Evolutionary conservation across 1,284 basidiomycete genomes (phyloP).

Genomic region (Gastroboletus turbinatus): DNA sequence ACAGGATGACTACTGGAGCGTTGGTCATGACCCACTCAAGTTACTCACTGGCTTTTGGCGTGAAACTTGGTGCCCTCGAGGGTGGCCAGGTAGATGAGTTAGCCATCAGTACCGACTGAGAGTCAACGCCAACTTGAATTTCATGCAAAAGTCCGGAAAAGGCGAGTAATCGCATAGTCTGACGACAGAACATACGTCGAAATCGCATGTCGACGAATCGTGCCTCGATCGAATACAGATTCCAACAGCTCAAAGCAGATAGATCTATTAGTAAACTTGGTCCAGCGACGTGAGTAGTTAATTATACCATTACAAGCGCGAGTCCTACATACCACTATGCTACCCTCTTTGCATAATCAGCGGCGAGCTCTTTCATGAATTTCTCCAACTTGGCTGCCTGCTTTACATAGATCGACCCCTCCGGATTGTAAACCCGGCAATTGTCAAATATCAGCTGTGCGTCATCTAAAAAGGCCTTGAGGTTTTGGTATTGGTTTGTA

Average conservation of each 20-base stretch:
- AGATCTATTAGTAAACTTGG: not conserved
- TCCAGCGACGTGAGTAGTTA: not conserved
- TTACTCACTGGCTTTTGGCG: not conserved
- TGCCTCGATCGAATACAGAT: not conserved
- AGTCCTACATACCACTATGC: slow-evolving; percentile 9
- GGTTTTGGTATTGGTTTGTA: slow-evolving; percentile 71
- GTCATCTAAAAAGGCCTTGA: slow-evolving; percentile 82
- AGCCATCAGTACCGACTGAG: too few relatives aligned
- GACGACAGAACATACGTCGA: not conserved
- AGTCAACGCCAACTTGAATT: not conserved
- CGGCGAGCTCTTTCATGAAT: slow-evolving; percentile 54
- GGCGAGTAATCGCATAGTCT: not conserved
- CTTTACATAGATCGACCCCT: slow-evolving; percentile 82
- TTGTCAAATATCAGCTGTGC: slow-evolving; percentile 89
- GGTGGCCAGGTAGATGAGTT: not conserved
- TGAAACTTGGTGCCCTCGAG: not conserved
- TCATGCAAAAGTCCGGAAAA: not conserved
- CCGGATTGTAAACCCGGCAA: slow-evolving; percentile 88
- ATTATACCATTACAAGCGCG: not conserved
- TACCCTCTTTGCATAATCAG: slow-evolving; percentile 33
- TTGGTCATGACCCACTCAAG: too few relatives aligned
- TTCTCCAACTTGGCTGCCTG: slow-evolving; percentile 85
- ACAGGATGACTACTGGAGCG: too few relatives aligned
- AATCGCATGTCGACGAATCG: not conserved
- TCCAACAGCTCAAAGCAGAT: not conserved